Conservation (phyloP, 2,329 filamentous ascomycete species). For the Tolypocladium album region DNA sequence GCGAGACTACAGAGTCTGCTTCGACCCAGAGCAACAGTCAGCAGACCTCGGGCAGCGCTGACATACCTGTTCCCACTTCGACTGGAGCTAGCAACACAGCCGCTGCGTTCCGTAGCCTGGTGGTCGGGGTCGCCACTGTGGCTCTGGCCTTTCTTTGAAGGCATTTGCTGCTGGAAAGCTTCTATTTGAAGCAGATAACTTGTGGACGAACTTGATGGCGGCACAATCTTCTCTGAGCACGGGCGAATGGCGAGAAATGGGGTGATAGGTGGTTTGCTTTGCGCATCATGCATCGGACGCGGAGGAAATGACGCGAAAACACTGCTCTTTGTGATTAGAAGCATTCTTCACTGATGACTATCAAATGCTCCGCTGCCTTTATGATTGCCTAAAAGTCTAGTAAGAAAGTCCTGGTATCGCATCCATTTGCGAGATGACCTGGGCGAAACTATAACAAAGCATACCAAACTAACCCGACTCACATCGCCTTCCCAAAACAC, state of each 20-base stretch:
- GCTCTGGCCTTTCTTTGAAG: constrained; percentile 14
- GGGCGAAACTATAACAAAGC: not conserved
- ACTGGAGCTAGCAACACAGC: constrained; percentile 18
- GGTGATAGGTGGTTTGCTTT: constrained; percentile 4
- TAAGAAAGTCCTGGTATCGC: not conserved
- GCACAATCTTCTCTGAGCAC: not conserved
- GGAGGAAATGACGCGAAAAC: not conserved
- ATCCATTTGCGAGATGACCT: not conserved
- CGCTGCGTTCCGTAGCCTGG: constrained; percentile 9
- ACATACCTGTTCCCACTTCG: constrained; percentile 10
- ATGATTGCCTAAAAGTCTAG: not conserved
- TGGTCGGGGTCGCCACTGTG: constrained; percentile 15
- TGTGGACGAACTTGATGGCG: not conserved
- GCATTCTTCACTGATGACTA: not conserved
- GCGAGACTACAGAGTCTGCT: constrained; percentile 4
- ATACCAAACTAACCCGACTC: not conserved
- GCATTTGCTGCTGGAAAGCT: not conserved
- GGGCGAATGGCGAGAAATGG: not conserved
- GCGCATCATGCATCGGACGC: not conserved
- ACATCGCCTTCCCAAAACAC: constrained; percentile 1
- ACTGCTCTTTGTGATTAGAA: constrained; percentile 3
- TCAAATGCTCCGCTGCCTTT: not conserved
- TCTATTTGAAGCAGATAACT: not conserved
- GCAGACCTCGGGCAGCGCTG: constrained; percentile 5
- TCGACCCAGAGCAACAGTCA: not conserved